Percentiles rank a stretch among this genome's conserved stretches.
phyloP scores from a whole-genome alignment of 2,329 filamentous ascomycete species.

The Harringtonia lauricola region DNA sequence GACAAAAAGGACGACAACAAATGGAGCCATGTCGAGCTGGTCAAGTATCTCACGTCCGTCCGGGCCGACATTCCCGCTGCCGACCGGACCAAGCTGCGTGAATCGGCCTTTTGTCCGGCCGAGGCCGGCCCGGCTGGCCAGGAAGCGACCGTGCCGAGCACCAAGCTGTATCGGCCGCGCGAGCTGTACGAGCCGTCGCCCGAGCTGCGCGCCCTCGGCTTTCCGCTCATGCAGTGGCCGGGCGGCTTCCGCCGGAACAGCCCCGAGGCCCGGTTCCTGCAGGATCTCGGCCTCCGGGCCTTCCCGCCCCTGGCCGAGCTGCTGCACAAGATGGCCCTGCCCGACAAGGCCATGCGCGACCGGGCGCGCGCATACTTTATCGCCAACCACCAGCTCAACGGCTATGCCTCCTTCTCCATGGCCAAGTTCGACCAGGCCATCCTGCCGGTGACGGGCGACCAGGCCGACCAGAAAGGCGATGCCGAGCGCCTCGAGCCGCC shows the following conservation, averaged over 20 bases:
- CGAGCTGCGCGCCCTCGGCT: constrained; percentile 52
- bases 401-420: constrained; percentile 57
- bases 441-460: constrained; percentile 56
- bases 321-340: constrained; percentile 63
- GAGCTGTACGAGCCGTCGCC: constrained; percentile 76
- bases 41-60: constrained; percentile 89
- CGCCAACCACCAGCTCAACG: constrained; percentile 64
- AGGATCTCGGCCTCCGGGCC: constrained; percentile 59
- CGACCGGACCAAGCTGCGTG: constrained; percentile 68
- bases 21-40: constrained; percentile 90
- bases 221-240: constrained; percentile 78
- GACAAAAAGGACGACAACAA: constrained; percentile 27
- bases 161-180: constrained; percentile 56
- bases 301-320: constrained; percentile 65
- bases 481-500: constrained; percentile 58
- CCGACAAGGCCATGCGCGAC: constrained; percentile 47
- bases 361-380: constrained; percentile 75
- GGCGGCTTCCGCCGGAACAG: constrained; percentile 53
- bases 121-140: constrained; percentile 49
- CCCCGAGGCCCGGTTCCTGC: constrained; percentile 64
- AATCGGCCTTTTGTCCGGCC: constrained; percentile 72
- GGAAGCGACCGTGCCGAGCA: constrained; percentile 39
- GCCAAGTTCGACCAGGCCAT: constrained; percentile 44
- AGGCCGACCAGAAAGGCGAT: constrained; percentile 22
- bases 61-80: constrained; percentile 74